Base-by-base conservation (phyloP, 768 basidiomycete genomes). In the Mycena epipterygia region DNA sequence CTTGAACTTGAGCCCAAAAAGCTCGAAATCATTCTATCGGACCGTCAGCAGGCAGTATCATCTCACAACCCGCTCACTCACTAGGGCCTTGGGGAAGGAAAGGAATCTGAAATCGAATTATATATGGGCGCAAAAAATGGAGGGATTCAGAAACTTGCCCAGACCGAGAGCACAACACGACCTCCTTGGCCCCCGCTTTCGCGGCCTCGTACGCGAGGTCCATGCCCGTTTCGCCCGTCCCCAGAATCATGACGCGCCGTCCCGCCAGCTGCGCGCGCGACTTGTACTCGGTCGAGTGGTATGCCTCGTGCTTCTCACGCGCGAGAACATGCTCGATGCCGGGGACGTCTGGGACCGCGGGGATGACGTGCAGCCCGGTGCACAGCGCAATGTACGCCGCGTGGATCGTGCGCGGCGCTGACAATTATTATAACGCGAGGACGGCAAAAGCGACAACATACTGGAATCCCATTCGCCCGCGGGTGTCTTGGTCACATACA, bases 141-240 rank as follows among this genome's bases (percentile, higher is more conserved):
- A 1, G 8, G 56, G 17, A 42, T 14, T 9, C 12, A 57, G 32
- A 41, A 16, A 42, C 79, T 49, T 68, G 85, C 85, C 89, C 88
- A 29, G 82, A 82, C 44, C 89, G 80, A 35, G 87, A 82, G 71
- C 89, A 89, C 35, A 91, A 78, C 9, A 85, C 83, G 0, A 87
- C 87, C 73, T 89, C 84, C 61, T 83, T 82, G 5, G 89, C 87
- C 2, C 84, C 84, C 0, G 86, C 86, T 72, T 90, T 86, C 9
- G 81, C 84, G 60, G 84, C 78, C 70, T 85, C 85, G 66, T 86
- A 86, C 33, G 84, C 87, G 21, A 91, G 76, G 71, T 91, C 90
- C 87, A 89, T 88, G 2, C 89, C 89, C 7, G 90, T 91, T 76
- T 91, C 90, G 2, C 90, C 90, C 13, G 85, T 87, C 0, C 90